phyloP scores from a whole-genome alignment of 106 monocot genomes.

The Iris macrosiphon region DNA sequence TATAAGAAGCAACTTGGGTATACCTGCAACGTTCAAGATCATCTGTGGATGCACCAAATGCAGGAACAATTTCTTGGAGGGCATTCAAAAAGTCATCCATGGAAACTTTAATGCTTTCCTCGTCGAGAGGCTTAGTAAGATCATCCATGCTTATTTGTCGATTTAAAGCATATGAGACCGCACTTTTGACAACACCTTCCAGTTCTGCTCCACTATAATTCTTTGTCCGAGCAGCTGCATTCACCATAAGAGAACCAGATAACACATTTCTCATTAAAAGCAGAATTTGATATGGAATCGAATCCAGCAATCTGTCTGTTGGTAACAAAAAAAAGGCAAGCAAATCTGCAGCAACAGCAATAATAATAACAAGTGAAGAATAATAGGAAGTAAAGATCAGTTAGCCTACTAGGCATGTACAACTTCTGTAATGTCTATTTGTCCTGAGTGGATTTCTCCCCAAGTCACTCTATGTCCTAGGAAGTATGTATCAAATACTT shows the following conservation, averaged over 20 bases:
- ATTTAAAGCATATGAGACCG: slow-evolving; percentile 89
- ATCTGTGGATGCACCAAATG: slow-evolving; percentile 96
- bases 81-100: slow-evolving; percentile 94
- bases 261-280: too few relatives aligned
- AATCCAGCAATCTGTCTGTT: too few relatives aligned
- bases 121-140: slow-evolving; percentile 87
- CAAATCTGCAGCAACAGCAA: too few relatives aligned
- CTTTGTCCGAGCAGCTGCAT: slow-evolving; percentile 89
- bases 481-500: too few relatives aligned
- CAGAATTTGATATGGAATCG: too few relatives aligned
- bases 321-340: too few relatives aligned
- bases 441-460: too few relatives aligned
- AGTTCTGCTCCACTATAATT: slow-evolving; percentile 98
- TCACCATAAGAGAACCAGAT: slow-evolving; percentile 7
- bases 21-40: slow-evolving; percentile 93
- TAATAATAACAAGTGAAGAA: too few relatives aligned
- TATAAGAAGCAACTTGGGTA: neutral
- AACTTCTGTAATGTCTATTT: too few relatives aligned
- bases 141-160: slow-evolving; percentile 95
- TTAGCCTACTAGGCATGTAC: too few relatives aligned
- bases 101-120: slow-evolving; percentile 91
- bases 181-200: slow-evolving; percentile 99
- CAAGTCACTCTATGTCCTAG: too few relatives aligned
- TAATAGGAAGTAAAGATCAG: too few relatives aligned
- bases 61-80: slow-evolving; percentile 77